These are phyloP conservation scores for Zea mays DNA, from an alignment of 176 grass and related monocot species.

Conservation along the genomic window Zm-B73-REFERENCE-NAM-5.0 NC_050102.1:559001-559500, in stretches of 20 bases:
- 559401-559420: slow-evolving; percentile 1
- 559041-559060: slow-evolving; percentile 2
- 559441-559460: slow-evolving; percentile 26
- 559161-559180: neutral
- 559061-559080: slow-evolving; percentile 1
- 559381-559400: slow-evolving; percentile 17
- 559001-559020: slow-evolving; percentile 11
- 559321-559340: neutral
- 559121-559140: slow-evolving; percentile 28
- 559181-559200: slow-evolving; percentile 8
- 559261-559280: slow-evolving; percentile 10
- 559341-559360: neutral
- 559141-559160: neutral
- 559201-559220: slow-evolving; percentile 6
- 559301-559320: slow-evolving; percentile 31
- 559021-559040: slow-evolving; percentile 10
- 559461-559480: neutral
- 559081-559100: slow-evolving; percentile 11
- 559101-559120: slow-evolving; percentile 13
- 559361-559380: slow-evolving; percentile 12
- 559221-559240: slow-evolving; percentile 20
- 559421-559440: neutral
- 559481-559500: neutral
- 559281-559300: neutral
- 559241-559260: slow-evolving; percentile 23